Evolutionary conservation across 805 yeast genomes (phyloP).

Genomic region (Candida patagonica): DNA sequence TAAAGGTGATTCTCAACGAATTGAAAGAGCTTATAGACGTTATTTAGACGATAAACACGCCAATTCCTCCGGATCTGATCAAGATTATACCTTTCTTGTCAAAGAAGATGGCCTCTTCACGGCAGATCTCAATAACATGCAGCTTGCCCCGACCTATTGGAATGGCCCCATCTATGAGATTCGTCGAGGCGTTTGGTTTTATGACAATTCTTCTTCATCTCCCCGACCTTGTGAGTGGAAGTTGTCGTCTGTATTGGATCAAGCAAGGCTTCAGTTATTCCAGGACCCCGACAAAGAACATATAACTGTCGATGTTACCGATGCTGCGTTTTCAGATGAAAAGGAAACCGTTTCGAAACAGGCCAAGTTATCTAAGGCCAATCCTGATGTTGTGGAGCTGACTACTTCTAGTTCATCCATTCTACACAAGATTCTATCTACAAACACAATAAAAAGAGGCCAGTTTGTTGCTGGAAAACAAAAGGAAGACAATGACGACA

Average conservation of each 20-base stretch:
- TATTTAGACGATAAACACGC: constrained; percentile 6
- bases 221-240: constrained; percentile 1
- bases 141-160: constrained; percentile 72
- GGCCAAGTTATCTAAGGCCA: not conserved
- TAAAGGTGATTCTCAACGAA: constrained; percentile 45
- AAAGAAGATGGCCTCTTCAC: constrained; percentile 73
- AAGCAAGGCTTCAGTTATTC: no score
- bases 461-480: not conserved
- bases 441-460: not conserved
- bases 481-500: not conserved
- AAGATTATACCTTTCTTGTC: constrained; percentile 41
- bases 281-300: no score
- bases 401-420: not conserved
- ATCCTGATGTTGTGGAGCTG: not conserved
- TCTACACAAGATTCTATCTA: not conserved
- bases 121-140: constrained; percentile 50
- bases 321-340: not conserved
- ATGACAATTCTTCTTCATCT: constrained; percentile 30
- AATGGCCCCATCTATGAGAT: constrained; percentile 78
- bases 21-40: constrained; percentile 44
- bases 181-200: constrained; percentile 80
- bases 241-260: not conserved
- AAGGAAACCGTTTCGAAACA: not conserved
- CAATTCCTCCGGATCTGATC: not conserved
- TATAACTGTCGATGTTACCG: not conserved